These are phyloP conservation scores for Lyophyllum atratum DNA, from an alignment of 768 basidiomycete genomes.

Conservation along the genomic window DNA sequence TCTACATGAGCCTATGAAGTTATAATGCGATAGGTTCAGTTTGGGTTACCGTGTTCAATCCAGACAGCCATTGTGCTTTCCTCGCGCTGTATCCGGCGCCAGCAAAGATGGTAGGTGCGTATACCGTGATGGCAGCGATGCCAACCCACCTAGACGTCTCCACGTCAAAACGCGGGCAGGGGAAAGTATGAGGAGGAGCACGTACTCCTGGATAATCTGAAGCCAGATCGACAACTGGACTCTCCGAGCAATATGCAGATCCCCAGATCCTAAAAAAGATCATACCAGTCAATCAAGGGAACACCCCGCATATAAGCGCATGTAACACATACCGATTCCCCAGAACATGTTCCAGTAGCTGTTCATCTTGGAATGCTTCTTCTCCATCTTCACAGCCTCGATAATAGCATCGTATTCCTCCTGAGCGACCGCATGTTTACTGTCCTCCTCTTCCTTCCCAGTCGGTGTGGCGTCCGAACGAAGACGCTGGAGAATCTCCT, in stretches of 20 bases:
- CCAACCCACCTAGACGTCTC: conserved; percentile 37
- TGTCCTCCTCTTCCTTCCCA: conserved; percentile 17
- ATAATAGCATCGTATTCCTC: conserved; percentile 40
- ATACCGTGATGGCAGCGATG: conserved; percentile 47
- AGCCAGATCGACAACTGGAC: conserved; percentile 46
- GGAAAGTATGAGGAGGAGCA: conserved; percentile 1
- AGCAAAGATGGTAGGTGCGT: conserved; percentile 46
- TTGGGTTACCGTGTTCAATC: conserved; percentile 39
- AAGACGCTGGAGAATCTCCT: conserved; percentile 34
- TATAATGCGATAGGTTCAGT: neutral
- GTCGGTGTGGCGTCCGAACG: conserved; percentile 23
- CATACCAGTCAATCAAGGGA: neutral
- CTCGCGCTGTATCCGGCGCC: conserved; percentile 42
- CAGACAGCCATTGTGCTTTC: conserved; percentile 46
- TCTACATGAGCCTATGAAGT: neutral
- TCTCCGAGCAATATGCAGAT: conserved; percentile 41
- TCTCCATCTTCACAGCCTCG: conserved; percentile 39
- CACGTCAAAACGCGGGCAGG: neutral
- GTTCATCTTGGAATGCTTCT: conserved; percentile 39
- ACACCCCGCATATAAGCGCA: neutral
- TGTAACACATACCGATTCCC: conserved; percentile 32
- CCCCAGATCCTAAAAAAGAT: conserved; percentile 26
- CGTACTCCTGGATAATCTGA: conserved; percentile 45
- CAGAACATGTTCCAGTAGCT: conserved; percentile 47
- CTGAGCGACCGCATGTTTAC: conserved; percentile 19